Percentiles rank a stretch among this genome's conserved stretches.
Conservation (phyloP, 306 rosid genomes). For the Gleditsia sinensis region DNA sequence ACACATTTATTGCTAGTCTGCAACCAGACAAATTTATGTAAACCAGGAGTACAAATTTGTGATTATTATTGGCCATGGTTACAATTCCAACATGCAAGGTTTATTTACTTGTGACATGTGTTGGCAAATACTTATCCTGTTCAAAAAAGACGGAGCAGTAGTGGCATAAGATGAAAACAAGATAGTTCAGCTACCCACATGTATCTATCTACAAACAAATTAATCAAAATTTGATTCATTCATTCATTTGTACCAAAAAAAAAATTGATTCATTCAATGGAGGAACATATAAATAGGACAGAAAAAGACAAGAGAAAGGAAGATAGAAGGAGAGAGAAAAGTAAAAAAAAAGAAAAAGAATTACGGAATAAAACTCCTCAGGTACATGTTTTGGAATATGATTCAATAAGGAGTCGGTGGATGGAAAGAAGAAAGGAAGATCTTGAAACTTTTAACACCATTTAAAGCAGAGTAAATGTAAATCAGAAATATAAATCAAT, state of each 20-base stretch:
- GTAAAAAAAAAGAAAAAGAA: neutral
- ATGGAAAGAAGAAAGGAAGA: neutral
- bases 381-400: neutral
- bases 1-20: constrained; percentile 20
- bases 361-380: neutral
- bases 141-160: neutral
- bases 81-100: neutral
- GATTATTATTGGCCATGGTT: constrained; percentile 1
- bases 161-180: constrained; percentile 11
- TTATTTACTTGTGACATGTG: neutral
- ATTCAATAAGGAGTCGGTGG: neutral
- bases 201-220: neutral
- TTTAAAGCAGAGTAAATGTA: constrained; percentile 14
- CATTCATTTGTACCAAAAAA: too few species aligned
- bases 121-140: neutral
- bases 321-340: neutral
- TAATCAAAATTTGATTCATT: constrained; percentile 24
- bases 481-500: neutral
- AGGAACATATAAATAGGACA: neutral
- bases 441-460: constrained; percentile 12
- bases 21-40: constrained; percentile 9
- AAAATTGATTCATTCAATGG: constrained; percentile 27
- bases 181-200: neutral
- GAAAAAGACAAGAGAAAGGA: constrained; percentile 5
- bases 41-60: constrained; percentile 13